Percentiles rank a stretch among this genome's conserved stretches.
Conservation (phyloP, 192 early-diverging fungal genomes). For the Coemansia sp. region DNA sequence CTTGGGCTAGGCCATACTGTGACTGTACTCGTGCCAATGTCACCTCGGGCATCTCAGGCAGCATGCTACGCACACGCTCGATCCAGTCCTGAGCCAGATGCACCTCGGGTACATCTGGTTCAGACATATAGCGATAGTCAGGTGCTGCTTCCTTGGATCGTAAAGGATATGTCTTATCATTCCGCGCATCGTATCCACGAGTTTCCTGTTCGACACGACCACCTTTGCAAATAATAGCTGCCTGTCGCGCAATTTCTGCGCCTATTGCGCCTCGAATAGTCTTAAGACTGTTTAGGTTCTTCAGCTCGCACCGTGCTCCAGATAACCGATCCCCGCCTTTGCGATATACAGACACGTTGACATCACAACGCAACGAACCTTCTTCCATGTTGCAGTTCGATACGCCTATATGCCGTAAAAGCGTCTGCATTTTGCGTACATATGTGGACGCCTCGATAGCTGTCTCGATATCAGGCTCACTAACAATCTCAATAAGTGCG, state of each 20-base stretch:
- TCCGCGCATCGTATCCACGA: conserved; percentile 69
- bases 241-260: conserved; percentile 80
- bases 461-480: conserved; percentile 79
- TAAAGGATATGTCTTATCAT: conserved; percentile 62
- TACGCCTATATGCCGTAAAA: conserved; percentile 68
- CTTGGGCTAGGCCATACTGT: conserved; percentile 60
- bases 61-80: conserved; percentile 24
- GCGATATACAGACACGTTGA: conserved; percentile 84
- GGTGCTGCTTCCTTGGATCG: conserved; percentile 81
- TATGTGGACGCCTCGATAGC: conserved; percentile 70
- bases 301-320: conserved; percentile 72
- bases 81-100: conserved; percentile 50
- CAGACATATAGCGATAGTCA: conserved; percentile 92
- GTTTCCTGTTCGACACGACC: conserved; percentile 68
- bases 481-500: conserved; percentile 90
- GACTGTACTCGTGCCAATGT: conserved; percentile 56
- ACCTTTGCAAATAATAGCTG: conserved; percentile 58
- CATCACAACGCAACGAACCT: conserved; percentile 88
- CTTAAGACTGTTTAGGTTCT: conserved; percentile 77
- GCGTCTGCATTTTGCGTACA: conserved; percentile 74
- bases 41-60: conserved; percentile 78
- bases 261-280: conserved; percentile 70
- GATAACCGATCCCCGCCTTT: conserved; percentile 50
- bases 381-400: conserved; percentile 86
- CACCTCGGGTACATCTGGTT: conserved; percentile 54